phyloP scores from a whole-genome alignment of 2,329 filamentous ascomycete genomes.

The Microsporum ferrugineum region DNA sequence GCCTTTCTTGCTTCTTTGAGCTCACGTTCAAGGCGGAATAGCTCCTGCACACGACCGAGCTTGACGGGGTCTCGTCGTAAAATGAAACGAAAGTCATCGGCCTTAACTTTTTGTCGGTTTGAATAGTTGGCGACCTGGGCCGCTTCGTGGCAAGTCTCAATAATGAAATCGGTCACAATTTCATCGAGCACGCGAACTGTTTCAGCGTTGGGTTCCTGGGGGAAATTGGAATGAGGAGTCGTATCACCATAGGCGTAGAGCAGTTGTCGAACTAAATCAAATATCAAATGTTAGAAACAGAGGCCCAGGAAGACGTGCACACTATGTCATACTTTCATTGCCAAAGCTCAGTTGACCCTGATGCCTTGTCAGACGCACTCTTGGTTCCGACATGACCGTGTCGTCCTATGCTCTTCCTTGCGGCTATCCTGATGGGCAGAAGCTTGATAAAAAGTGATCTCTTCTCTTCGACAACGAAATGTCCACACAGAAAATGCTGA shows the following conservation, averaged over 20 bases:
- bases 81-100: conserved; percentile 94
- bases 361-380: conserved; percentile 66
- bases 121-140: conserved; percentile 75
- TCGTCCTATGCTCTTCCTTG: neutral
- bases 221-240: conserved; percentile 50
- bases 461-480: too few species aligned
- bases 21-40: conserved; percentile 76
- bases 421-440: too few species aligned
- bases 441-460: too few species aligned
- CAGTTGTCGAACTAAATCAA: conserved; percentile 28
- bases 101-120: conserved; percentile 90
- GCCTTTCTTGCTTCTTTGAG: conserved; percentile 69
- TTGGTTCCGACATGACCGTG: conserved; percentile 55
- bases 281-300: neutral
- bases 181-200: conserved; percentile 85
- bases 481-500: too few species aligned
- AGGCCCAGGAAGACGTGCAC: neutral
- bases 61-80: conserved; percentile 75
- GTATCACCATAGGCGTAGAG: conserved; percentile 38
- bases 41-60: conserved; percentile 77
- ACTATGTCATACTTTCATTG: conserved; percentile 50
- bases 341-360: conserved; percentile 72
- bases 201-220: conserved; percentile 63
- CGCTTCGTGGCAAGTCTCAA: conserved; percentile 83
- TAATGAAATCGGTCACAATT: conserved; percentile 92